phyloP scores from a whole-genome alignment of 2,329 filamentous ascomycete genomes.

The Apiospora arundinis region DNA sequence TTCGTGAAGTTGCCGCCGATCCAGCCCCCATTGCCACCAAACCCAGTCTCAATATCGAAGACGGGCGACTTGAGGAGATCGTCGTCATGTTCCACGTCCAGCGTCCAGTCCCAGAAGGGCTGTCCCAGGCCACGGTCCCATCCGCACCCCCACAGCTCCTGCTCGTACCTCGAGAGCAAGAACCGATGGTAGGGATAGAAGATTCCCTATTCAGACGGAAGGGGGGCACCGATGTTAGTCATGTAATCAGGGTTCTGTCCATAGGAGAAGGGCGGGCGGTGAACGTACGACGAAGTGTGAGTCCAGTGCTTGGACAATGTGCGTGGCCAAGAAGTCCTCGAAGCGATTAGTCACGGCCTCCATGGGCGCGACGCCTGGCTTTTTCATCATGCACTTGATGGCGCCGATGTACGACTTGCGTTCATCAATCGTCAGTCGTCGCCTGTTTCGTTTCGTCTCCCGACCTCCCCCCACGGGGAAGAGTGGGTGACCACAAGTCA shows the following conservation, averaged over 20 bases:
- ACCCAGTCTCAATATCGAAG: slow-evolving; percentile 25
- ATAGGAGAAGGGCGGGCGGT: slow-evolving; percentile 9
- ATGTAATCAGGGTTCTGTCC: not conserved
- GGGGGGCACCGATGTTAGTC: not conserved
- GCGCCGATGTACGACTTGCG: slow-evolving; percentile 25
- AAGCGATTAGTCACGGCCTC: slow-evolving; percentile 33
- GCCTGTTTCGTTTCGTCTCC: slow-evolving; percentile 18
- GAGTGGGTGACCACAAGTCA: too few relatives aligned
- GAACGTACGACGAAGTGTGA: slow-evolving; percentile 30
- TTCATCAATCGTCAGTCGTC: slow-evolving; percentile 23
- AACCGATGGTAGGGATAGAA: slow-evolving; percentile 26
- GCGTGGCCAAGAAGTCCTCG: slow-evolving; percentile 36
- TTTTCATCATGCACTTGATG: slow-evolving; percentile 26
- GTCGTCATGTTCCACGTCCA: slow-evolving; percentile 23
- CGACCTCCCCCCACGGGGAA: not conserved
- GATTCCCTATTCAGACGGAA: not conserved
- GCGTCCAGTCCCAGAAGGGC: slow-evolving; percentile 33
- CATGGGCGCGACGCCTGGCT: slow-evolving; percentile 14
- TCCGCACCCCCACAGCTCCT: slow-evolving; percentile 33
- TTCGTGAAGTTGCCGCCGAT: slow-evolving; percentile 20
- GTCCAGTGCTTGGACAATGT: slow-evolving; percentile 32
- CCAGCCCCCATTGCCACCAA: slow-evolving; percentile 28
- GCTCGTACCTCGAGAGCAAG: slow-evolving; percentile 32
- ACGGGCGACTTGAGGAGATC: slow-evolving; percentile 25
- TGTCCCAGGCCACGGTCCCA: slow-evolving; percentile 30